Evolutionary conservation across 768 basidiomycete genomes (phyloP).

Genomic region (Cantharellus cinnabarinus): DNA sequence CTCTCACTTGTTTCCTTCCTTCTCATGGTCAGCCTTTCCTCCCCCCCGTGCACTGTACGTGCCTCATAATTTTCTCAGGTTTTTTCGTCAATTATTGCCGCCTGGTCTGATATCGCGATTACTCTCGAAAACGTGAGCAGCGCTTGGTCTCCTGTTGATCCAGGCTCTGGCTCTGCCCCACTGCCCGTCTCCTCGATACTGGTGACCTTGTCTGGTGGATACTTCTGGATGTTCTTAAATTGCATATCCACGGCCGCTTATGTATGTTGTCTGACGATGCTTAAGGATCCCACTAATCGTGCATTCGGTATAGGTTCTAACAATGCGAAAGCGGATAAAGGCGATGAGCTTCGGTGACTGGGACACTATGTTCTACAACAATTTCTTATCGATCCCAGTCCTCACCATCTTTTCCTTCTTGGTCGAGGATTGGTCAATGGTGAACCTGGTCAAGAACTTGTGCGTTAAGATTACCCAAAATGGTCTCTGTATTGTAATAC

Average conservation of each 20-base stretch:
- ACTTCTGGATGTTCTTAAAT: slow-evolving; percentile 92
- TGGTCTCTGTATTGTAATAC: background rate
- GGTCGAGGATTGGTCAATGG: slow-evolving; percentile 74
- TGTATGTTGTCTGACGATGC: slow-evolving; percentile 26
- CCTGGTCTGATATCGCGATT: slow-evolving; percentile 69
- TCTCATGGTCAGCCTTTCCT: slow-evolving; percentile 49
- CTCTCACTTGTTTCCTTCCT: slow-evolving; percentile 78
- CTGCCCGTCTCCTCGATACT: slow-evolving; percentile 11
- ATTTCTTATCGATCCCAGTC: slow-evolving; percentile 83
- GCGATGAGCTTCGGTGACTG: slow-evolving; percentile 87
- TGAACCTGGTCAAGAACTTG: slow-evolving; percentile 71
- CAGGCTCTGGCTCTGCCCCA: background rate
- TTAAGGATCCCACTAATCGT: background rate
- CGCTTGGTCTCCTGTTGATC: slow-evolving; percentile 10
- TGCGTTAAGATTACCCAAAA: slow-evolving; percentile 24
- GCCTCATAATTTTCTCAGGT: slow-evolving; percentile 28
- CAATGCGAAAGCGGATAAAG: slow-evolving; percentile 96
- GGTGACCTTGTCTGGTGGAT: slow-evolving; percentile 51
- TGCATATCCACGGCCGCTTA: slow-evolving; percentile 81
- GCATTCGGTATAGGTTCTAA: slow-evolving; percentile 40
- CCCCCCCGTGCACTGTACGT: background rate
- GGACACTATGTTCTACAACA: slow-evolving; percentile 99
- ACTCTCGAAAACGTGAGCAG: slow-evolving; percentile 16
- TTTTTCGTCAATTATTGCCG: slow-evolving; percentile 85
- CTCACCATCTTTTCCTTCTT: slow-evolving; percentile 62